These are phyloP conservation scores for Lachancea nothofagi DNA, from an alignment of 805 yeast genomes.

Conservation along the genomic window DNA sequence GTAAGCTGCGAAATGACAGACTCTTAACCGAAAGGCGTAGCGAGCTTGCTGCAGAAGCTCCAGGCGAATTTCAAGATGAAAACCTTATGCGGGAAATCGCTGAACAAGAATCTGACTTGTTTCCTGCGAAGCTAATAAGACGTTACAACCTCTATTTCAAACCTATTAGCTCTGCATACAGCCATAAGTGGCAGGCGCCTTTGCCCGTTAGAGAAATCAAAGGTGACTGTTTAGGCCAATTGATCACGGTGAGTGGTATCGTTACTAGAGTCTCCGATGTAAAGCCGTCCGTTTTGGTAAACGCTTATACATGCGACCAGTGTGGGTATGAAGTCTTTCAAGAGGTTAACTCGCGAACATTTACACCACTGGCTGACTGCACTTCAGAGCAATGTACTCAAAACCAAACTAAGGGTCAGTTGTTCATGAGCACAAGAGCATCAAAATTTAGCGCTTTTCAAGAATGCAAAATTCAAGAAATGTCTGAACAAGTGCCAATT, in stretches of 20 bases:
- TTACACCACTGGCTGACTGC: constrained; percentile 85
- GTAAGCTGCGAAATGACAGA: constrained; percentile 76
- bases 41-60: constrained; percentile 38
- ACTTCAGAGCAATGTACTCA: constrained; percentile 71
- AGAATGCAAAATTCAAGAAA: constrained; percentile 90
- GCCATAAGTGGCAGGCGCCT: constrained; percentile 43
- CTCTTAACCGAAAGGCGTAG: constrained; percentile 61
- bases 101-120: constrained; percentile 46
- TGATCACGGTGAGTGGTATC: constrained; percentile 88
- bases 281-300: constrained; percentile 84
- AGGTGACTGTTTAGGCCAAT: constrained; percentile 77
- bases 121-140: constrained; percentile 83
- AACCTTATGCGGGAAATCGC: constrained; percentile 33
- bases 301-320: constrained; percentile 94
- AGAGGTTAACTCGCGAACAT: constrained; percentile 79
- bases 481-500: constrained; percentile 94
- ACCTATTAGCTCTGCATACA: constrained; percentile 52
- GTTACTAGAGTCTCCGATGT: constrained; percentile 95
- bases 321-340: constrained; percentile 97
- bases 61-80: constrained; percentile 20
- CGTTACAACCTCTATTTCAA: constrained; percentile 82
- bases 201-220: constrained; percentile 86
- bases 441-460: constrained; percentile 93
- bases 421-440: constrained; percentile 90
- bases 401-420: constrained; percentile 80